phyloP scores from a whole-genome alignment of 352 stramenopile species.

The Globisporangium paroecandrum region DNA sequence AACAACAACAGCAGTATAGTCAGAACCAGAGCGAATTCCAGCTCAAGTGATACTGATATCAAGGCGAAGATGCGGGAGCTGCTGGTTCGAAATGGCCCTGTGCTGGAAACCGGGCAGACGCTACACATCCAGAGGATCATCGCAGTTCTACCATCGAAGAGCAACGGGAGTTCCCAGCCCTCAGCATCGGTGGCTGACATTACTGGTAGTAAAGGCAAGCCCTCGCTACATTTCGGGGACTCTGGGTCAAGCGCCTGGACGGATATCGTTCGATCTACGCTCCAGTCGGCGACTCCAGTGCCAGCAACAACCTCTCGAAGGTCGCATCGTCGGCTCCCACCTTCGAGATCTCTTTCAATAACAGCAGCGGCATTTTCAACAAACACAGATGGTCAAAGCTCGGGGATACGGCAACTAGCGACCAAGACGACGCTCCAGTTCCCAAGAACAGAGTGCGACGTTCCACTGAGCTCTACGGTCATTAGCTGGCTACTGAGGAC shows the following conservation, averaged over 20 bases:
- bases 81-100: slow-evolving; percentile 27
- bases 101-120: slow-evolving; percentile 15
- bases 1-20: neutral
- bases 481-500: slow-evolving; percentile 31
- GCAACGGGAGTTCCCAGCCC: neutral
- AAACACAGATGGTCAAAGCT: slow-evolving; percentile 9
- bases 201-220: slow-evolving; percentile 14
- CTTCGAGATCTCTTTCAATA: slow-evolving; percentile 1
- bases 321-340: slow-evolving; percentile 19
- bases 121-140: slow-evolving; percentile 24
- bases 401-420: slow-evolving; percentile 25
- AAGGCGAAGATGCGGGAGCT: slow-evolving; percentile 16
- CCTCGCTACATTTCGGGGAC: slow-evolving; percentile 32
- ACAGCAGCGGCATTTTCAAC: neutral
- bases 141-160: slow-evolving; percentile 9
- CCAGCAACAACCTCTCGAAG: slow-evolving; percentile 13
- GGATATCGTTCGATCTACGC: slow-evolving; percentile 14
- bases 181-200: neutral
- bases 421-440: slow-evolving; percentile 26
- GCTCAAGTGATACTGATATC: neutral
- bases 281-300: neutral
- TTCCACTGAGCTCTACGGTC: slow-evolving; percentile 31
- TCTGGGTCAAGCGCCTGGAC: slow-evolving; percentile 24
- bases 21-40: neutral
- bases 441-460: slow-evolving; percentile 28